phyloP scores from a whole-genome alignment of 495 filamentous ascomycete species.

The Gamarada debralockiae region DNA sequence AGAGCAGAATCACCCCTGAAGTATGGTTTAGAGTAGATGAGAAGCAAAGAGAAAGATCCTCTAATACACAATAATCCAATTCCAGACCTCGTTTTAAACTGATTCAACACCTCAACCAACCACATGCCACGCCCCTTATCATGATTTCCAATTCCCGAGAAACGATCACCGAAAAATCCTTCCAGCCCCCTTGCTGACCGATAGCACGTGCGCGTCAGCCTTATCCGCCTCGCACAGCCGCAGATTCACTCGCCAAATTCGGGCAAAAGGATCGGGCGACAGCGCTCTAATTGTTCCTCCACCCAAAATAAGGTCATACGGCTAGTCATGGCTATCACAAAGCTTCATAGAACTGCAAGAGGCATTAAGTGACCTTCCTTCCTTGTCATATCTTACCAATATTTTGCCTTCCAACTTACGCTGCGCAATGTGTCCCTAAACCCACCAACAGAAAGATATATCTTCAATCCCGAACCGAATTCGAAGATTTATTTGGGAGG shows the following conservation, averaged over 20 bases:
- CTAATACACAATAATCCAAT: too few relatives aligned
- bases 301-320: background rate
- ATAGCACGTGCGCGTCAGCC: background rate
- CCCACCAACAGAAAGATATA: background rate
- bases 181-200: too few relatives aligned
- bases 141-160: too few relatives aligned
- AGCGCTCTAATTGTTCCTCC: background rate
- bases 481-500: background rate
- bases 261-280: constrained; percentile 1
- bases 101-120: too few relatives aligned
- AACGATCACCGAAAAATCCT: background rate
- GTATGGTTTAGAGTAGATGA: too few relatives aligned
- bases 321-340: background rate
- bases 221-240: background rate
- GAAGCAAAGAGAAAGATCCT: too few relatives aligned
- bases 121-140: too few relatives aligned
- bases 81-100: too few relatives aligned
- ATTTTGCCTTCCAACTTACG: background rate
- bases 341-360: constrained; percentile 1
- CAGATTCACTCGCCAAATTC: constrained; percentile 3
- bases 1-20: background rate
- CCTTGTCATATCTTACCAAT: background rate
- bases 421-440: background rate
- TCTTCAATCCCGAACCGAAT: too few relatives aligned
- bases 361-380: background rate